A percentile compares a stretch with the other conserved stretches of the same genome.
phyloP scores from a whole-genome alignment of 1,284 basidiomycete genomes.

The Malassezia sympodialis region DNA sequence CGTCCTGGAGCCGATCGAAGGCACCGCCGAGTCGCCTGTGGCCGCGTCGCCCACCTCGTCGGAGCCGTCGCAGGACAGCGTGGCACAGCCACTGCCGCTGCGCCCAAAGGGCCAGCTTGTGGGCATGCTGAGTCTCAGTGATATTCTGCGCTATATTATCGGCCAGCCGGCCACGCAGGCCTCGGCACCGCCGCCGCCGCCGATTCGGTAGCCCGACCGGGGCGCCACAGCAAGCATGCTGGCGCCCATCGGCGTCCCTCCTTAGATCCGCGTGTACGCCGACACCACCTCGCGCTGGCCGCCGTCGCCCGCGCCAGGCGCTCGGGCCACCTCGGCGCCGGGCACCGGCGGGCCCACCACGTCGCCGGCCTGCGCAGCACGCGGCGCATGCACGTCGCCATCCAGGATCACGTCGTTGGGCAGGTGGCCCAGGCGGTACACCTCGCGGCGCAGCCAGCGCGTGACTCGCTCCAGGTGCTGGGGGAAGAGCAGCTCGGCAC shows the following conservation, averaged over 20 bases:
- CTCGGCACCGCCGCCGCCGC: background rate
- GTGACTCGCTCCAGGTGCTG: constrained; percentile 65
- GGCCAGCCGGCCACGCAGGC: constrained; percentile 19
- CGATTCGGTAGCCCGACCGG: background rate
- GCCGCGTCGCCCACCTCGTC: background rate
- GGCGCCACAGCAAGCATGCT: background rate
- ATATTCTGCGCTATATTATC: constrained; percentile 41
- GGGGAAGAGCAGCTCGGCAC: constrained; percentile 49
- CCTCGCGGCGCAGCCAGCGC: constrained; percentile 67
- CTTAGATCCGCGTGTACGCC: constrained; percentile 17
- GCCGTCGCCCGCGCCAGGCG: background rate
- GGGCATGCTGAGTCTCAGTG: constrained; percentile 40
- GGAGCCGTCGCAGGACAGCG: background rate
- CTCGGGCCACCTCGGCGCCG: background rate
- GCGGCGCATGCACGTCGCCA: constrained; percentile 18
- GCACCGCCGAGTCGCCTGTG: background rate
- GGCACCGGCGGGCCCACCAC: background rate
- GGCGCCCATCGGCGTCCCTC: background rate
- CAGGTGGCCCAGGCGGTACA: constrained; percentile 62
- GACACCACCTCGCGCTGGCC: constrained; percentile 8
- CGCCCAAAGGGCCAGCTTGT: constrained; percentile 20
- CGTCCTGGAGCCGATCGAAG: constrained; percentile 28
- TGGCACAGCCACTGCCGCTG: background rate
- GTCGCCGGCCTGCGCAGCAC: background rate
- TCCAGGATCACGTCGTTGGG: constrained; percentile 55